Conservation (phyloP, 2,329 filamentous ascomycete genomes). For the Parascedosporium putredinis region DNA sequence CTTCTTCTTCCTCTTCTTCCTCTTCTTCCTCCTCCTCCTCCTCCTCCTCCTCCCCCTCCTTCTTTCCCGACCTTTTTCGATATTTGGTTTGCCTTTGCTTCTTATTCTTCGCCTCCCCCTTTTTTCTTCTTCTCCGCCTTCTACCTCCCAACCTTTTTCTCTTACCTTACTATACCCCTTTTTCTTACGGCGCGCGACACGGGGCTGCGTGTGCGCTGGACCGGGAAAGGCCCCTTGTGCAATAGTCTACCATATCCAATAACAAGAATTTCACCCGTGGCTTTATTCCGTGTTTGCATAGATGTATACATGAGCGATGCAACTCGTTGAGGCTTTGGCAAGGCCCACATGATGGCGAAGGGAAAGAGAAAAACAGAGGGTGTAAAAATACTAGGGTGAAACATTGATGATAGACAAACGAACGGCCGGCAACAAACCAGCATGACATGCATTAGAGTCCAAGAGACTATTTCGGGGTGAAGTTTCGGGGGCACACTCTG, state of each 20-base stretch:
- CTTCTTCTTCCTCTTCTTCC: slow-evolving; percentile 5
- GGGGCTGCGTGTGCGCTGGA: background rate
- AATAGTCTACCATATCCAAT: background rate
- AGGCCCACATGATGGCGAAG: too few relatives aligned
- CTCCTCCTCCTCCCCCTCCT: background rate
- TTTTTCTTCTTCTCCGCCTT: background rate
- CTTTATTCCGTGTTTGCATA: background rate
- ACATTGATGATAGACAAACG: too few relatives aligned
- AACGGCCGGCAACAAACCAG: too few relatives aligned
- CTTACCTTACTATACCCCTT: background rate
- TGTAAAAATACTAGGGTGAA: too few relatives aligned
- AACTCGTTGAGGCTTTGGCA: background rate
- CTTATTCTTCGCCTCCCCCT: too few relatives aligned
- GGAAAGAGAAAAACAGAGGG: too few relatives aligned
- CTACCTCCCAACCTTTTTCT: background rate
- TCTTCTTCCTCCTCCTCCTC: slow-evolving; percentile 6
- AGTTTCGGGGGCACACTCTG: too few relatives aligned
- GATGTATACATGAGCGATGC: background rate
- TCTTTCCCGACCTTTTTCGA: too few relatives aligned
- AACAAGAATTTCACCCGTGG: background rate
- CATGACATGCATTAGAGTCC: too few relatives aligned
- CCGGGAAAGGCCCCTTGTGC: background rate
- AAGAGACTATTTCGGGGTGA: too few relatives aligned
- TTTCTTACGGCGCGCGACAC: background rate
- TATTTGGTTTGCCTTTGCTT: too few relatives aligned